These are phyloP conservation scores for Kwoniella botswanensis DNA, from an alignment of 768 basidiomycete genomes.

Conservation along the genomic window DNA sequence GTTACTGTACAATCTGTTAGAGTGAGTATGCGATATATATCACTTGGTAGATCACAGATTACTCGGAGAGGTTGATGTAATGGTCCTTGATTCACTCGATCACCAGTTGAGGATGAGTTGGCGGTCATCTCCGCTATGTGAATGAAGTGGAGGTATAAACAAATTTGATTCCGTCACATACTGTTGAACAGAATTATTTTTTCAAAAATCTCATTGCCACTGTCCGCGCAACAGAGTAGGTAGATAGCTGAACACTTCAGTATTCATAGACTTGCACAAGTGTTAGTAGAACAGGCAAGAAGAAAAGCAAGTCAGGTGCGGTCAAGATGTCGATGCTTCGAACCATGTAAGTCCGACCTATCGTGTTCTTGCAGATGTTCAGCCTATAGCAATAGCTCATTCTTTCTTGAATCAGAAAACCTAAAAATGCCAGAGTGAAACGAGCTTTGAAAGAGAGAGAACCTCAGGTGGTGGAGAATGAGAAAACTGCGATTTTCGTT, in stretches of 20 bases:
- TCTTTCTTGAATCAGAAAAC: conserved; percentile 66
- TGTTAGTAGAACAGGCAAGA: neutral
- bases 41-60: too few species aligned
- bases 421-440: conserved; percentile 94
- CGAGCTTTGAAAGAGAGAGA: conserved; percentile 82
- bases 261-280: neutral
- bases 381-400: neutral
- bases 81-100: too few species aligned
- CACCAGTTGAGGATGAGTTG: too few species aligned
- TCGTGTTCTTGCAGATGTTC: neutral
- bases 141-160: conserved; percentile 5
- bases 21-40: too few species aligned
- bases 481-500: conserved; percentile 86
- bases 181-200: neutral
- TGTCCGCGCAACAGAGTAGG: neutral
- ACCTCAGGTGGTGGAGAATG: conserved; percentile 80
- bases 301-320: neutral
- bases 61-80: too few species aligned
- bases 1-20: too few species aligned
- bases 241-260: neutral
- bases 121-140: neutral
- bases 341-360: conserved; percentile 51
- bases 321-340: conserved; percentile 57
- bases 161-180: neutral
- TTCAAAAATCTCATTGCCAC: neutral